phyloP scores from a whole-genome alignment of 2,329 filamentous ascomycete genomes.

The Ilyonectria destructans region DNA sequence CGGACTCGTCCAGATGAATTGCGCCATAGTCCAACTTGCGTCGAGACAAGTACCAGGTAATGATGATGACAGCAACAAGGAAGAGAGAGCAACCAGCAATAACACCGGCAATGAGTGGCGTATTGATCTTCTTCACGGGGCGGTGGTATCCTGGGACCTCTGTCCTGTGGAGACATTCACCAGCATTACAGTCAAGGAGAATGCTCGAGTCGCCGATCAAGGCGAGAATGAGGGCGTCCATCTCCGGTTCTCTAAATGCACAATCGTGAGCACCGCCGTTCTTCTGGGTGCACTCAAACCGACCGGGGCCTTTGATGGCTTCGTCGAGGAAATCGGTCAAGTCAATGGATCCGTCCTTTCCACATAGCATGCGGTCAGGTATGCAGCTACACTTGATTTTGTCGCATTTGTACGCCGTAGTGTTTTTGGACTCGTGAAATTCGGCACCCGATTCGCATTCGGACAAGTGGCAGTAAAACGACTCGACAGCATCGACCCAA shows the following conservation, averaged over 20 bases:
- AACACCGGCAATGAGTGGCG: constrained; percentile 92
- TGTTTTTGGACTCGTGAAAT: constrained; percentile 80
- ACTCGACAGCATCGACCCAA: constrained; percentile 95
- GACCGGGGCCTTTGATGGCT: constrained; percentile 88
- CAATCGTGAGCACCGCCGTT: constrained; percentile 78
- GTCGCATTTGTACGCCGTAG: constrained; percentile 87
- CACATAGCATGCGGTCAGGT: constrained; percentile 93
- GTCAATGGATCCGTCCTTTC: constrained; percentile 91
- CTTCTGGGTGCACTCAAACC: constrained; percentile 81
- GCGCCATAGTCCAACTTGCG: constrained; percentile 80
- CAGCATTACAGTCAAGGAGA: constrained; percentile 83
- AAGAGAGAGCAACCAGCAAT: constrained; percentile 91
- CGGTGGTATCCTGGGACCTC: constrained; percentile 92
- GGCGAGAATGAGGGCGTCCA: constrained; percentile 90
- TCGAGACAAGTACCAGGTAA: constrained; percentile 90
- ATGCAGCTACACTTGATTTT: constrained; percentile 91
- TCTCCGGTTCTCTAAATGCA: constrained; percentile 90
- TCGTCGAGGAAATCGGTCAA: constrained; percentile 90
- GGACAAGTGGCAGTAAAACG: constrained; percentile 94
- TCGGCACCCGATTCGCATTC: constrained; percentile 83
- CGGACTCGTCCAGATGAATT: constrained; percentile 89
- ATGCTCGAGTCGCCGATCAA: constrained; percentile 96
- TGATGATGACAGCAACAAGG: constrained; percentile 86
- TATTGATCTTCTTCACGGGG: constrained; percentile 96
- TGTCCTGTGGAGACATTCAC: constrained; percentile 94